Base-by-base conservation (phyloP, 305 asterid species). In the Fraxinus angustifolia region DNA sequence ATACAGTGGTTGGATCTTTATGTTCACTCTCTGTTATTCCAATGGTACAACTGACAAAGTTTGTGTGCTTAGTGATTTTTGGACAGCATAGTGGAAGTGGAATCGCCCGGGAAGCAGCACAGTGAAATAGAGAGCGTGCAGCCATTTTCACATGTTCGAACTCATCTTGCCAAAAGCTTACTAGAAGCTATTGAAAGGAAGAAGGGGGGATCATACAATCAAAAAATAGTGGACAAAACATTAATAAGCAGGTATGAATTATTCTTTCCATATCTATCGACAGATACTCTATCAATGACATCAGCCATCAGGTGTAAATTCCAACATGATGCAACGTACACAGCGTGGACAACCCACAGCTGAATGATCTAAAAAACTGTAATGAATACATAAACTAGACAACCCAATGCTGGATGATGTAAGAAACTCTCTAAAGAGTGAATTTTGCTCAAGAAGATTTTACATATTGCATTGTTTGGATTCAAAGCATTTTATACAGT, bases 131-230 rank as follows among this genome's bases (percentile, higher is more conserved):
- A 82, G 99, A 93, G 79, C 98, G 98, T 83, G 99, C 98, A 86
- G 98, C 98, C 98, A 96, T 92, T 87, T 90, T 91, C 79, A 96
- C 97, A 86, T 94, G 99, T 83, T 96, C 98, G 77, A 88, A 87
- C 85, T 96, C 97, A 62, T 91, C 90, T 91, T 93, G 98, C 99
- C 99, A 96, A 87, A 96, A 96, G 96, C 99, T 93, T 83, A 91
- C 98, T 87, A 96, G 82, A 85, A 96, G 93, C 99, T 96, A 92
- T 80, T 76, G 83, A 84, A 82, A 1, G 2, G 3, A 4, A 14
- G 17, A 4, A 56, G 85, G 21, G 60, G 70, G 78, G 81, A 73
- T n/a, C 17, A 81, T 75, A 58, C 62, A 77, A 79, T 84, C 26
- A 83, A 73, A 38, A 79, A 53, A 68, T 30, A 78, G 75, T 75